Evolutionary conservation across 129 eudicot genomes (phyloP), one percentile per base, ranked within the genome.

Genomic region (Gnaphalium uliginosum): DNA sequence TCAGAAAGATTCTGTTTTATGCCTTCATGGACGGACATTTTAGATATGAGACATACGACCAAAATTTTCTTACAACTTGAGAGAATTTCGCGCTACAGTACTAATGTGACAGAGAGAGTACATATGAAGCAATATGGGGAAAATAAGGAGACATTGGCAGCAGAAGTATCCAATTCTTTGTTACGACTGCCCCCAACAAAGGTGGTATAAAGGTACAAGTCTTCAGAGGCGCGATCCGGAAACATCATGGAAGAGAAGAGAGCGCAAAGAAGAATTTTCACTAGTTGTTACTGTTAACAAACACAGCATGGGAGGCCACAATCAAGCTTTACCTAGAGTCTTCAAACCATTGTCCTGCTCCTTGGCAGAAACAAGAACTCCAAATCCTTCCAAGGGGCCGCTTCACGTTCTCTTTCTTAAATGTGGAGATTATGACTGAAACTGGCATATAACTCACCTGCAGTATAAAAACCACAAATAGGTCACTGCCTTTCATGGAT

Each of bases 191-290:
- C 99, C 26, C 99, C 97, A 73, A 95, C 87, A 86, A 95, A 95
- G 58, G 97, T 95, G 71, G 99, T 95, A 66, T 91, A 95, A 66
- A 95, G 97, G 77, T 91, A 80, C 75, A 87, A 62, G 74, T 89
- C 93, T 66, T 68, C 70, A 5, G 90, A 87, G 46, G 97, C 92
- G 59, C 97, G 99, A 72, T 91, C 89, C 5, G 99, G 99, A 78
- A 94, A 94, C 99, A 94, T 94, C 94, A 87, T 85, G 26, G 99
- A 94, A 61, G 97, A 91, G 75, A 94, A 94, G 60, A 94, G 96
- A 27, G 99, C 2, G 75, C 79, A 82, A 77, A 23, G 68, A 81
- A 70, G 60, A 81, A 51, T 32, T 13, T 51, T 68, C 11, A 23
- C 61, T 62, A 61, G 35, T 56, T 13, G 1, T 66, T 17, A 65